A percentile compares a stretch with the other conserved stretches of the same genome.
Conservation (phyloP, 257 asterid species). For the Catharanthus roseus region DNA sequence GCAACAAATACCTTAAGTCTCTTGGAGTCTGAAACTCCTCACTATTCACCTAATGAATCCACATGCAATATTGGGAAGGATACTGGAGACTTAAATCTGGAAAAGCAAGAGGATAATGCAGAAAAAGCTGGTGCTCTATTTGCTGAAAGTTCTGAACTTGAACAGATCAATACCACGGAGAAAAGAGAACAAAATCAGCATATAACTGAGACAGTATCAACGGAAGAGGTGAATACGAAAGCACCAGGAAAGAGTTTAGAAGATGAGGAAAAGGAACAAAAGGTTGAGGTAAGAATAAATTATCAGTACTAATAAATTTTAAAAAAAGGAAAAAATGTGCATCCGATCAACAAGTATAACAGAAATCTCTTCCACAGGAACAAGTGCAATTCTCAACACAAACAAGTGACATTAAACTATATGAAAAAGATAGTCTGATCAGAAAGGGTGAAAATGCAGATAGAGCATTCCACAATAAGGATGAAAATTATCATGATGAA, state of each 20-base stretch:
- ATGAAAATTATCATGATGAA: background rate
- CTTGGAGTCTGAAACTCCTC: background rate
- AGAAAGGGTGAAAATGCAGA: too few relatives aligned
- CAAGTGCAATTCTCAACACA: too few relatives aligned
- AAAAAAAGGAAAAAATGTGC: too few relatives aligned
- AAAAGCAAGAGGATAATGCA: conserved; percentile 18
- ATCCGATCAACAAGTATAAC: too few relatives aligned
- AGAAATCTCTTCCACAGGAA: too few relatives aligned
- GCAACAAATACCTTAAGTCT: conserved; percentile 12
- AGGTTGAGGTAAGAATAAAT: conserved; percentile 17
- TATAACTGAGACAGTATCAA: conserved; percentile 9
- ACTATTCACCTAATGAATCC: background rate
- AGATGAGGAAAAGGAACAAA: conserved; percentile 8
- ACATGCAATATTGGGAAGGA: background rate
- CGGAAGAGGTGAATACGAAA: conserved; percentile 17
- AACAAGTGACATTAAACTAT: too few relatives aligned
- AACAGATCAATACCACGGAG: conserved; percentile 24
- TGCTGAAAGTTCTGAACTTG: conserved; percentile 18
- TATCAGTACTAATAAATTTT: too few relatives aligned
- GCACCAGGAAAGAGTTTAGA: conserved; percentile 10
- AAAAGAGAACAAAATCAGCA: background rate
- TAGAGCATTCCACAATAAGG: too few relatives aligned
- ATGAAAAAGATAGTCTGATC: too few relatives aligned
- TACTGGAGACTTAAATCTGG: background rate
- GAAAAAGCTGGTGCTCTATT: conserved; percentile 13